Conservation (phyloP, 1,284 basidiomycete species). For the Tilletia walkeri region DNA sequence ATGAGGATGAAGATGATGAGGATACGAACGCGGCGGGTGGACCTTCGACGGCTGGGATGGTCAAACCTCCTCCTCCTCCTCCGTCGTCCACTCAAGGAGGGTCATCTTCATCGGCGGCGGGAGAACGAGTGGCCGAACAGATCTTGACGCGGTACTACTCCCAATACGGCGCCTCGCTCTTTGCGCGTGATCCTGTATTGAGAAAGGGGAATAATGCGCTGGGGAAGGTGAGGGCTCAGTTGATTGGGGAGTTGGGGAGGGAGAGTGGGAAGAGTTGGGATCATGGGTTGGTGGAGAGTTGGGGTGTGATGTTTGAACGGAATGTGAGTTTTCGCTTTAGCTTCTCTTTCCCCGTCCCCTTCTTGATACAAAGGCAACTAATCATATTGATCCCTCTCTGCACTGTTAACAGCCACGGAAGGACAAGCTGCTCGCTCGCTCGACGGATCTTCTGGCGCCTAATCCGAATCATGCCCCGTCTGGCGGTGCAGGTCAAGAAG, state of each 20-base stretch:
- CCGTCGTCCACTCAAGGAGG: not conserved
- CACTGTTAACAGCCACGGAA: constrained; percentile 25
- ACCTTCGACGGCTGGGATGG: not conserved
- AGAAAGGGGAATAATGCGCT: constrained; percentile 23
- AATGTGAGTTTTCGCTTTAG: constrained; percentile 25
- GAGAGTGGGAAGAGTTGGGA: constrained; percentile 28
- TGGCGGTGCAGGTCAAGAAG: not conserved
- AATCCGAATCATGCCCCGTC: constrained; percentile 20
- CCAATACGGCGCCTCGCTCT: constrained; percentile 25
- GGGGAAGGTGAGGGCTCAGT: constrained; percentile 22
- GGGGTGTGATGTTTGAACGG: constrained; percentile 42
- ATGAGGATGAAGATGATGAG: not conserved
- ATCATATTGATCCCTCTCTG: not conserved
- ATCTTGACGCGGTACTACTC: constrained; percentile 30
- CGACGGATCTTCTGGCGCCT: constrained; percentile 30
- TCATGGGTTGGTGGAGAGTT: constrained; percentile 41
- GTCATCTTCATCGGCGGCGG: not conserved
- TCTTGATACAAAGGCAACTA: not conserved
- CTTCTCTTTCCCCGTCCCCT: not conserved
- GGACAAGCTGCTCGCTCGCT: constrained; percentile 31
- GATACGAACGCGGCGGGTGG: not conserved
- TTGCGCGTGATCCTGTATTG: constrained; percentile 24
- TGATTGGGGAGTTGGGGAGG: constrained; percentile 17
- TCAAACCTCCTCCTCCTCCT: not conserved
- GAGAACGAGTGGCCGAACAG: constrained; percentile 26